A percentile compares a stretch with the other conserved stretches of the same genome.
Evolutionary conservation across 305 asterid species (phyloP).

Genomic region (Stenogyne calaminthoides): DNA sequence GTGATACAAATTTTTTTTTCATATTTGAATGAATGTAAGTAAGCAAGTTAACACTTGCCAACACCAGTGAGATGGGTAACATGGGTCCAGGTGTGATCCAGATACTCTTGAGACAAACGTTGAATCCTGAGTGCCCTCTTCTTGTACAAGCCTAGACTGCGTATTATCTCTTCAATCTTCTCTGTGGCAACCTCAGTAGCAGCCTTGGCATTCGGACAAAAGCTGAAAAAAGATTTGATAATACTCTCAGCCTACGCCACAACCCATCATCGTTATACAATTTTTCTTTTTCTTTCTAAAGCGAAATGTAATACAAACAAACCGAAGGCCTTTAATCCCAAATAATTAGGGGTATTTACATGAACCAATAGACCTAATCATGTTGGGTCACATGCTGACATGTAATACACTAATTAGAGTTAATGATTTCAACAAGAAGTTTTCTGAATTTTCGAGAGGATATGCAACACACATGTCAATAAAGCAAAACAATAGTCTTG

Average conservation of each 20-base stretch:
- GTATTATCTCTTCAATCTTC: conserved; percentile 57
- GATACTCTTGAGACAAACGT: conserved; percentile 57
- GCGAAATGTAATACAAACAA: not conserved
- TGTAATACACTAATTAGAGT: not conserved
- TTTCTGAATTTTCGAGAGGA: not conserved
- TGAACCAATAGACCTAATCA: too few species aligned
- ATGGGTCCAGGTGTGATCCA: conserved; percentile 69
- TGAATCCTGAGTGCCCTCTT: conserved; percentile 62
- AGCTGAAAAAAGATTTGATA: conserved; percentile 51
- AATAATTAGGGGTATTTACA: too few species aligned
- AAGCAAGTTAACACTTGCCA: conserved; percentile 59
- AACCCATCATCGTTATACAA: not conserved
- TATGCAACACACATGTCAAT: not conserved
- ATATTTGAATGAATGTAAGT: not conserved
- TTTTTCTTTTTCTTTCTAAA: not conserved
- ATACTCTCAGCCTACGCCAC: conserved; percentile 55
- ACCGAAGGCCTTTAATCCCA: too few species aligned
- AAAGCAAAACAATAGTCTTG: not conserved
- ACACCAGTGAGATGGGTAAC: conserved; percentile 78
- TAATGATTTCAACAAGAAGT: not conserved
- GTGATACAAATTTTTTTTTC: not conserved
- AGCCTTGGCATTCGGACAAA: conserved; percentile 75
- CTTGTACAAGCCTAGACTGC: conserved; percentile 63
- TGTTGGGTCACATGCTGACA: too few species aligned
- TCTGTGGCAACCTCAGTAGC: conserved; percentile 53